Base-by-base conservation (phyloP, 1,284 basidiomycete genomes). In the Puccinia polysora region DNA sequence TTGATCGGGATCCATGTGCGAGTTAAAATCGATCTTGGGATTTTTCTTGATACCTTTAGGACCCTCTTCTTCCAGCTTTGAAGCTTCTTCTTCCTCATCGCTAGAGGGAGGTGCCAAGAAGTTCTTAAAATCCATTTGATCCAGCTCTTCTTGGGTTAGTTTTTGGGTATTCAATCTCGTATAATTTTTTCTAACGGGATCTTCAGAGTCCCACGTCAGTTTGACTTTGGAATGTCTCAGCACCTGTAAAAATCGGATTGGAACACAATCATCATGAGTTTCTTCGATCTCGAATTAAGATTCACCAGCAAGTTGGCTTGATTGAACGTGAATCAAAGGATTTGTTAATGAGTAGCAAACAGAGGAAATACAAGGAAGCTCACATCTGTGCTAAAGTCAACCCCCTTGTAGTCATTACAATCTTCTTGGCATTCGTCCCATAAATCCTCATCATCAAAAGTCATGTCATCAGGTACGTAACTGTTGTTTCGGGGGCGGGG, bases 221-320 rank as follows among this genome's bases (percentile, higher is more conserved):
- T 91, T 95, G 76, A 98, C 95, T 82, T 92, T 94, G 14, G 96
- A 98, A 80, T 98, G 94, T 7, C 96, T 88, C n/a, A 99, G 85
- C 6, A 94, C 94, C 90, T 95, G 75, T 2, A 55, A 4, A n/a
- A n/a, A 28, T 25, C 5, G 4, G 1, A n/a, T 45, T 10, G 40
- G 40, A 45, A 10, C 40, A 45, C 40, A 45, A 10, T 45, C 40
- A 10, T 45, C 40, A 45, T 10, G 40, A 10, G 10, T 45, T 45
- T 10, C 10, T 10, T 45, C 10, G n/a, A n/a, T n/a, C 40, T 10
- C 28, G 38, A 1, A 47, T 10, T 28, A 7, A 5, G 47, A 20
- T 43, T 4, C 32, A 40, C 43, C 47, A 67, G 65, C n/a, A 32
- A 40, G 34, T 34, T 4, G 8, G 38, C 15, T 43, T 36, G 25